Evolutionary conservation across 495 filamentous ascomycete genomes (phyloP).

Genomic region (Daldinia concentrica): DNA sequence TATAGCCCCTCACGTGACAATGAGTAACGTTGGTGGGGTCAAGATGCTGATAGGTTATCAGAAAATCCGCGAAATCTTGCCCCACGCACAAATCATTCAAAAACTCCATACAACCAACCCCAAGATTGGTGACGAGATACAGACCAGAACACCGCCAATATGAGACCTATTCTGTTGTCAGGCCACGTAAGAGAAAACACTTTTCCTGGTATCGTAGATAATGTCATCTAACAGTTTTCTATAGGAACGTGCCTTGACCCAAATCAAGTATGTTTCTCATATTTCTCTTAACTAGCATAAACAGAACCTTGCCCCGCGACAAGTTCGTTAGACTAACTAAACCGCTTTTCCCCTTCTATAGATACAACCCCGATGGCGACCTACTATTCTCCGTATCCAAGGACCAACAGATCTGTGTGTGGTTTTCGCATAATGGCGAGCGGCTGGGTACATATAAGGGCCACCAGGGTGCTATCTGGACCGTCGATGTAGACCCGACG

Average conservation of each 20-base stretch:
- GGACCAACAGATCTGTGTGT: slow-evolving; percentile 95
- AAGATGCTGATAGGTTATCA: slow-evolving; percentile 38
- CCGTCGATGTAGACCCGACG: slow-evolving; percentile 95
- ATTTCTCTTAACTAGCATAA: too few relatives aligned
- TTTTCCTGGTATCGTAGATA: slow-evolving; percentile 37
- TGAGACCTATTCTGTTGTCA: slow-evolving; percentile 94
- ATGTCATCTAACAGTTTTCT: slow-evolving; percentile 47
- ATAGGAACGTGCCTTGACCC: slow-evolving; percentile 91
- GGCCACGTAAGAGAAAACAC: slow-evolving; percentile 76
- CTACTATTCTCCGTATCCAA: slow-evolving; percentile 97
- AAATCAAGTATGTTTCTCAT: slow-evolving; percentile 77
- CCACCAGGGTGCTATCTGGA: slow-evolving; percentile 98
- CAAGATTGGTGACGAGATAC: slow-evolving; percentile 38
- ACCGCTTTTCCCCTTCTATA: slow-evolving; percentile 39
- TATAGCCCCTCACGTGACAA: slow-evolving; percentile 22
- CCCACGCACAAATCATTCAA: slow-evolving; percentile 48
- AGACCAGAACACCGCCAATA: slow-evolving; percentile 55
- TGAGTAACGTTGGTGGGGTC: slow-evolving; percentile 36
- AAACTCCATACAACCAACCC: slow-evolving; percentile 44
- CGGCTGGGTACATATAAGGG: slow-evolving; percentile 94
- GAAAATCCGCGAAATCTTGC: slow-evolving; percentile 39
- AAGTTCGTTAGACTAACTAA: slow-evolving; percentile 27
- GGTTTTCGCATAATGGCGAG: slow-evolving; percentile 95
- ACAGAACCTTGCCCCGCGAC: slow-evolving; percentile 38
- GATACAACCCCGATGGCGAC: slow-evolving; percentile 95